A percentile compares a stretch with the other conserved stretches of the same genome.
Conservation (phyloP, 495 filamentous ascomycete genomes). For the Penicillium paxilli region DNA sequence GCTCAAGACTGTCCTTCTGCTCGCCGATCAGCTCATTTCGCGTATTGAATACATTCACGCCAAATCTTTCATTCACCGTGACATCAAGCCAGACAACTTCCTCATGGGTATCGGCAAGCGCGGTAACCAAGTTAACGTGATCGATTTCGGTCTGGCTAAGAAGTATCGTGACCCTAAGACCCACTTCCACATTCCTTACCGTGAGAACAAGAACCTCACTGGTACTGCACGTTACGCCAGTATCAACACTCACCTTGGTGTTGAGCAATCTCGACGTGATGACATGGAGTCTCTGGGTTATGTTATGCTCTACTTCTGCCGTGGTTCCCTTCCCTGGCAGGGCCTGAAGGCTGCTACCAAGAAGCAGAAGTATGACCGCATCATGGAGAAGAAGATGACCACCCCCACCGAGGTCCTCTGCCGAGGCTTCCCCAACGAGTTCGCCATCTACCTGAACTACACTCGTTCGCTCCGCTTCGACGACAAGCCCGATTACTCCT, state of each 20-base stretch:
- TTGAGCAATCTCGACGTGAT: slow-evolving; percentile 98
- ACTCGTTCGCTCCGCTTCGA: slow-evolving; percentile 98
- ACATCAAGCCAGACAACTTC: slow-evolving; percentile 99
- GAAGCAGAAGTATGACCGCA: slow-evolving; percentile 99
- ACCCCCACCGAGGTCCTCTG: slow-evolving; percentile 98
- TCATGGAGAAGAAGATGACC: slow-evolving; percentile 99
- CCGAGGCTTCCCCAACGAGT: slow-evolving; percentile 99
- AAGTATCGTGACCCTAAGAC: slow-evolving; percentile 99
- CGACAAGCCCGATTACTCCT: slow-evolving; percentile 99
- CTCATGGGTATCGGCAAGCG: slow-evolving; percentile 99
- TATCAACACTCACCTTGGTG: slow-evolving; percentile 98
- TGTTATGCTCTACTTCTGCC: slow-evolving; percentile 99
- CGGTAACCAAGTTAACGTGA: slow-evolving; percentile 99
- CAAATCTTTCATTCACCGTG: slow-evolving; percentile 99
- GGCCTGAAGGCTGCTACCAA: slow-evolving; percentile 99
- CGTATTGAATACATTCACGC: slow-evolving; percentile 99
- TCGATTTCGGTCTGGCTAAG: slow-evolving; percentile 99
- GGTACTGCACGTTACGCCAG: slow-evolving; percentile 98
- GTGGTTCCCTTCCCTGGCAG: slow-evolving; percentile 98
- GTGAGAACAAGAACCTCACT: slow-evolving; percentile 99
- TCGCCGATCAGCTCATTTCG: slow-evolving; percentile 98
- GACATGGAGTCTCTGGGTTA: slow-evolving; percentile 99
- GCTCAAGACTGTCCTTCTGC: slow-evolving; percentile 96
- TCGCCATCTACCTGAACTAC: slow-evolving; percentile 99
- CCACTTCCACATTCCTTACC: slow-evolving; percentile 99